A percentile compares a stretch with the other conserved stretches of the same genome.
Conservation (phyloP, 192 early-diverging fungal genomes). For the Chytriomyces confervae region DNA sequence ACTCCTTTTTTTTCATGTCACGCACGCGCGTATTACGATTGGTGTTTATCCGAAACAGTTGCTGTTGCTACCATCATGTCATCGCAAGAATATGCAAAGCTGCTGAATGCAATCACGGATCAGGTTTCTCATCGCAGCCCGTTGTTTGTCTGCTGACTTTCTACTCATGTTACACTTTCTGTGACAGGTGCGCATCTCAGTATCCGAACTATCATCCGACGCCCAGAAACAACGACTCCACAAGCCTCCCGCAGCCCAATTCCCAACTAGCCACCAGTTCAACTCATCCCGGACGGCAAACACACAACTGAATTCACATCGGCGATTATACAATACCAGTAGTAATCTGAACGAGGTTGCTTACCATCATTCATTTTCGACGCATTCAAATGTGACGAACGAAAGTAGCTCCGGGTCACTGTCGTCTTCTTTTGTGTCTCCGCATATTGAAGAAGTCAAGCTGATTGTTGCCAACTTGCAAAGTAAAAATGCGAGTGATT, state of each 20-base stretch:
- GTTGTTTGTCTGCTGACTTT: neutral
- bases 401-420: conserved; percentile 38
- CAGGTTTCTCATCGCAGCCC: conserved; percentile 20
- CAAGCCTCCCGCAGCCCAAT: neutral
- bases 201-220: neutral
- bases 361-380: conserved; percentile 40
- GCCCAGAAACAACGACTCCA: neutral
- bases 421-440: conserved; percentile 38
- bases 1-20: neutral
- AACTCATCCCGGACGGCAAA: neutral
- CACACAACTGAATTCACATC: neutral
- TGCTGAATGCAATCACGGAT: conserved; percentile 39
- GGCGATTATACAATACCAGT: neutral
- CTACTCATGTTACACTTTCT: neutral
- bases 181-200: neutral
- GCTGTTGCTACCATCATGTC: conserved; percentile 56
- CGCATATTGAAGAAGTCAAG: conserved; percentile 50
- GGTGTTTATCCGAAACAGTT: conserved; percentile 19
- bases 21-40: neutral
- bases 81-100: conserved; percentile 49
- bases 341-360: conserved; percentile 4
- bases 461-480: conserved; percentile 44
- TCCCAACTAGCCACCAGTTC: neutral
- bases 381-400: conserved; percentile 49
- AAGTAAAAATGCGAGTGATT: conserved; percentile 37